phyloP scores from a whole-genome alignment of 768 basidiomycete genomes.

The Jaapia argillacea region DNA sequence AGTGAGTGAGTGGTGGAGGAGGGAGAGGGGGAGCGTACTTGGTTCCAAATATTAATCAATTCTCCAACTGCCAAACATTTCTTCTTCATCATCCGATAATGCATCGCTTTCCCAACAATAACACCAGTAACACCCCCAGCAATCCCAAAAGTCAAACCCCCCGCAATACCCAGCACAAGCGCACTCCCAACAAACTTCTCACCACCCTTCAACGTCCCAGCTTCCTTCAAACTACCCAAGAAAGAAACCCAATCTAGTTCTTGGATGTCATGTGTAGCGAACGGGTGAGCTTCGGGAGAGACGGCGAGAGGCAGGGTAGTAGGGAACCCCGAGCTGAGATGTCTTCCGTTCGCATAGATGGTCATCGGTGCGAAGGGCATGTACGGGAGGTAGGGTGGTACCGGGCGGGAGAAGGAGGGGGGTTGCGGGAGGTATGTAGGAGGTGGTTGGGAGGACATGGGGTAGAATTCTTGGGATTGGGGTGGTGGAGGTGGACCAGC shows the following conservation, averaged over 20 bases:
- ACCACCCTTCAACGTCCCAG: slow-evolving; percentile 2
- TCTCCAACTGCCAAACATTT: slow-evolving; percentile 26
- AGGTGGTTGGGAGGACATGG: too few species aligned
- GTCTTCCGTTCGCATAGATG: slow-evolving; percentile 20
- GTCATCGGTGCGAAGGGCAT: slow-evolving; percentile 22
- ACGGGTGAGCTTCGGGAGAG: slow-evolving; percentile 30
- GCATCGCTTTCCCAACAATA: too few species aligned
- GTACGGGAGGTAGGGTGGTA: slow-evolving; percentile 8
- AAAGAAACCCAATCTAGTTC: slow-evolving; percentile 38
- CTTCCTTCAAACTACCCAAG: slow-evolving; percentile 9
- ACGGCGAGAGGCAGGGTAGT: slow-evolving; percentile 28
- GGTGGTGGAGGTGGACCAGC: too few species aligned
- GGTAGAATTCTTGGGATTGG: too few species aligned
- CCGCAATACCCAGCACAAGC: too few species aligned
- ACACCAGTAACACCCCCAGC: too few species aligned
- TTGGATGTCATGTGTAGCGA: slow-evolving; percentile 35
- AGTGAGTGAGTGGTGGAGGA: not conserved
- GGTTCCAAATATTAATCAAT: slow-evolving; percentile 37
- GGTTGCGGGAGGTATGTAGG: too few species aligned
- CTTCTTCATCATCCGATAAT: slow-evolving; percentile 22
- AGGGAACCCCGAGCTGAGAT: slow-evolving; percentile 35
- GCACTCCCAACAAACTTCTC: too few species aligned
- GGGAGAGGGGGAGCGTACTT: slow-evolving; percentile 29
- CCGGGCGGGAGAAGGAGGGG: slow-evolving; percentile 12
- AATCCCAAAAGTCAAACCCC: too few species aligned